Evolutionary conservation across 202 grass and related monocot genomes (phyloP).

Genomic region (Bolboschoenoplectus hybrid): DNA sequence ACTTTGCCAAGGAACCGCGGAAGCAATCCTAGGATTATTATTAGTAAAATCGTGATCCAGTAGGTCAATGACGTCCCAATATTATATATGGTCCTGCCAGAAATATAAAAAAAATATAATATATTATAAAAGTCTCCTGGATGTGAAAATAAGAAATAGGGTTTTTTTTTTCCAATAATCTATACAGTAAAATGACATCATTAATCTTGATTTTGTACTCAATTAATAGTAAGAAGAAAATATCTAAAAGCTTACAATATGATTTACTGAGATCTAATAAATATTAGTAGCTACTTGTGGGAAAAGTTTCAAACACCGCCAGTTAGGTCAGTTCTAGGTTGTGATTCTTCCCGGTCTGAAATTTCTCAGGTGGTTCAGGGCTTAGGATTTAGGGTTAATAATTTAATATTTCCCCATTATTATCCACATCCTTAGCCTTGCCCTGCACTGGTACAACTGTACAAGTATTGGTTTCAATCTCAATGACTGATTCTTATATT

Average conservation of each 20-base stretch:
- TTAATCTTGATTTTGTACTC: conserved; percentile 18
- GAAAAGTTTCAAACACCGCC: background rate
- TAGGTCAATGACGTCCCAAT: conserved; percentile 75
- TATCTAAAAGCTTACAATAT: conserved; percentile 28
- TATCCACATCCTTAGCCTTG: background rate
- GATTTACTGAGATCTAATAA: conserved; percentile 16
- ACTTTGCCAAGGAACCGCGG: conserved; percentile 96
- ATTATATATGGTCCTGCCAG: conserved; percentile 96
- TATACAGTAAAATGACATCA: conserved; percentile 1
- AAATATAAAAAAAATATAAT: conserved; percentile 41
- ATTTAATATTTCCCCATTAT: conserved; percentile 5
- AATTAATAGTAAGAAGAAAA: conserved; percentile 19
- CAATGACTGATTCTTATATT: background rate
- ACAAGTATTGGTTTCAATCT: conserved; percentile 3
- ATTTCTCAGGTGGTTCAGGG: conserved; percentile 14
- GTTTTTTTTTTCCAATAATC: background rate
- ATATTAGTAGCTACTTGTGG: conserved; percentile 3
- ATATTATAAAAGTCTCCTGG: conserved; percentile 1
- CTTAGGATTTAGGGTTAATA: background rate
- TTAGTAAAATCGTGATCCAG: conserved; percentile 90
- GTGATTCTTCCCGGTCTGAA: background rate
- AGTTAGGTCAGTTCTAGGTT: background rate
- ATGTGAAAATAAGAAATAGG: conserved; percentile 26
- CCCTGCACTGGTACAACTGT: background rate
- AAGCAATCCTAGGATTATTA: conserved; percentile 90